Percentiles rank a stretch among this genome's conserved stretches.
Evolutionary conservation across 208 protist species (phyloP).

Genomic region (Acanthamoeba rhysodes): DNA sequence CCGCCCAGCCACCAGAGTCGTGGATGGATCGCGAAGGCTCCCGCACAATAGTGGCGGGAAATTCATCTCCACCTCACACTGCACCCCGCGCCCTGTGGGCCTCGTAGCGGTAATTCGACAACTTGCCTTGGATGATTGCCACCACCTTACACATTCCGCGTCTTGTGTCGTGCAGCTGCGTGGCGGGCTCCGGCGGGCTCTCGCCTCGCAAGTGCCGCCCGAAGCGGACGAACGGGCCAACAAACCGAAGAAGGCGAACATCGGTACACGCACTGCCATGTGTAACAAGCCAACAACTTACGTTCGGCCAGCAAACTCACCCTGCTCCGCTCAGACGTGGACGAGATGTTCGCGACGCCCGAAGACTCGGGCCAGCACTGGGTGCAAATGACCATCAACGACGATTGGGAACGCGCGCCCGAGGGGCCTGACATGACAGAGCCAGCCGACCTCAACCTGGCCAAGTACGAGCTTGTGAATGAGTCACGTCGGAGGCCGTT

Average conservation of each 20-base stretch:
- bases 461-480: neutral
- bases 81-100: neutral
- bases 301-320: neutral
- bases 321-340: neutral
- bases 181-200: neutral
- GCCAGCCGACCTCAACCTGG: constrained; percentile 15
- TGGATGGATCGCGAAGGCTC: neutral
- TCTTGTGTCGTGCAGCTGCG: neutral
- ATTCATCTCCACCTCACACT: neutral
- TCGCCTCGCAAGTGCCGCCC: neutral
- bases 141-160: neutral
- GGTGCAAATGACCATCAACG: constrained; percentile 52
- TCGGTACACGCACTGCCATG: neutral
- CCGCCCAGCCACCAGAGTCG: too few species aligned
- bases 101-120: neutral
- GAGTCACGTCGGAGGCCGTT: neutral
- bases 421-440: neutral
- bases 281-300: too few species aligned
- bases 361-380: constrained; percentile 4
- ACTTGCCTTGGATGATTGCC: neutral
- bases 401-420: constrained; percentile 25
- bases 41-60: neutral
- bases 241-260: neutral
- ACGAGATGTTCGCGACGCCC: neutral
- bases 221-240: neutral